phyloP scores from a whole-genome alignment of 2,329 filamentous ascomycete species.

The Aureobasidium lini region DNA sequence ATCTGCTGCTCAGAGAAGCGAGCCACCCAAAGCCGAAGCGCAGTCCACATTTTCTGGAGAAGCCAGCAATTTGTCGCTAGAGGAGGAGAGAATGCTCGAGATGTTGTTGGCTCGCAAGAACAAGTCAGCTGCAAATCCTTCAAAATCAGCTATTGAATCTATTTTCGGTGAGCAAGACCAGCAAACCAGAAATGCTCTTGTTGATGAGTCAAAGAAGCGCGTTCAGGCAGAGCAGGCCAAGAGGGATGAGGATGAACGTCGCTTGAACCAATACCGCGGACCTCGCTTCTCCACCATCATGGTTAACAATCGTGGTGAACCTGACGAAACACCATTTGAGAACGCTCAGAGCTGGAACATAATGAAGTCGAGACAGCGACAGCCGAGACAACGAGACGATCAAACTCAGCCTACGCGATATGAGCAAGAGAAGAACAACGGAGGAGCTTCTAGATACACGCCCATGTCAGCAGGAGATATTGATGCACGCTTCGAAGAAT shows the following conservation, averaged over 20 bases:
- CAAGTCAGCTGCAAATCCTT: neutral
- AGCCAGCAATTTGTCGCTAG: neutral
- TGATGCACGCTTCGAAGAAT: conserved; percentile 19
- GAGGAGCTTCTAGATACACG: neutral
- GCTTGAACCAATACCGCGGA: neutral
- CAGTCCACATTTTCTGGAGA: neutral
- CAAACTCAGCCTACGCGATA: neutral
- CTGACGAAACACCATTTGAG: conserved; percentile 11
- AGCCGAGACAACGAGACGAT: neutral
- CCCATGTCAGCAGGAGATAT: conserved; percentile 8
- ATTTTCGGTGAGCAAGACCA: conserved; percentile 7
- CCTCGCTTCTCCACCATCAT: neutral
- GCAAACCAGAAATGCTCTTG: neutral
- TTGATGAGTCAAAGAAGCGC: neutral
- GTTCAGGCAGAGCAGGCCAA: neutral
- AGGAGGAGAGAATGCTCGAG: conserved; percentile 9
- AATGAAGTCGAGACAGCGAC: conserved; percentile 1
- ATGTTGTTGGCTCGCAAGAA: conserved; percentile 10
- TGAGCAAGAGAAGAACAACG: neutral
- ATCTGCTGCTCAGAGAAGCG: neutral
- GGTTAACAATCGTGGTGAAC: neutral
- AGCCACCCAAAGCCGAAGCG: neutral
- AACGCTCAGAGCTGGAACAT: conserved; percentile 14
- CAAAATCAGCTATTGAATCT: neutral
- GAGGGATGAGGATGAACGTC: neutral